Conservation (phyloP, 2,329 filamentous ascomycete genomes). For the Penicillium italicum region DNA sequence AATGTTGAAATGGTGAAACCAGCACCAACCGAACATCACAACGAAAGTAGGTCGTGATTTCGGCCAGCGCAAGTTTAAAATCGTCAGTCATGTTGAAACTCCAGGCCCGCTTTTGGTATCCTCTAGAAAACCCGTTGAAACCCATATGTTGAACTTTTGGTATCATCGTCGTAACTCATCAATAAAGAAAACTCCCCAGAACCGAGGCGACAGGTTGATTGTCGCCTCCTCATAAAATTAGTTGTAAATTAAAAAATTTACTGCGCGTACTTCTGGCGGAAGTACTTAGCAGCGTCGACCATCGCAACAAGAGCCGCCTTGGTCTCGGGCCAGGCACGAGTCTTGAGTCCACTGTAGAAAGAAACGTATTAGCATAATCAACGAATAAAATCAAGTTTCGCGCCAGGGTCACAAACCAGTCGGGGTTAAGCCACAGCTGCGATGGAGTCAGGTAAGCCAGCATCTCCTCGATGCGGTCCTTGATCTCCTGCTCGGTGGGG, state of each 20-base stretch:
- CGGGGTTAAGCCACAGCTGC: slow-evolving; percentile 99
- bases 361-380: background rate
- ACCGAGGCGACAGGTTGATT: slow-evolving; percentile 39
- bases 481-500: slow-evolving; percentile 96
- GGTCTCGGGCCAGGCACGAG: slow-evolving; percentile 96
- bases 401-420: slow-evolving; percentile 49
- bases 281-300: slow-evolving; percentile 97
- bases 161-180: slow-evolving; percentile 44
- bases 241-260: slow-evolving; percentile 24
- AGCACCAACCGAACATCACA: slow-evolving; percentile 19
- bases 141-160: slow-evolving; percentile 44
- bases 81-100: slow-evolving; percentile 45
- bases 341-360: slow-evolving; percentile 77
- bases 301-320: slow-evolving; percentile 87
- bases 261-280: slow-evolving; percentile 82
- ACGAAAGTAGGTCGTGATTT: slow-evolving; percentile 12
- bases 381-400: background rate
- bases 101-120: slow-evolving; percentile 35
- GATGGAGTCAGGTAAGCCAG: slow-evolving; percentile 93
- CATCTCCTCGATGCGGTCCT: slow-evolving; percentile 97
- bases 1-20: slow-evolving; percentile 38
- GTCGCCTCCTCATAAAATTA: slow-evolving; percentile 30
- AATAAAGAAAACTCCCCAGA: slow-evolving; percentile 28
- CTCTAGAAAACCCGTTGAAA: slow-evolving; percentile 38
- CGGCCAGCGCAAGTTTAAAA: slow-evolving; percentile 49